Evolutionary conservation across 2,329 filamentous ascomycete genomes (phyloP), one percentile per base, ranked within the genome.

Genomic region (Diaporthe helianthi): DNA sequence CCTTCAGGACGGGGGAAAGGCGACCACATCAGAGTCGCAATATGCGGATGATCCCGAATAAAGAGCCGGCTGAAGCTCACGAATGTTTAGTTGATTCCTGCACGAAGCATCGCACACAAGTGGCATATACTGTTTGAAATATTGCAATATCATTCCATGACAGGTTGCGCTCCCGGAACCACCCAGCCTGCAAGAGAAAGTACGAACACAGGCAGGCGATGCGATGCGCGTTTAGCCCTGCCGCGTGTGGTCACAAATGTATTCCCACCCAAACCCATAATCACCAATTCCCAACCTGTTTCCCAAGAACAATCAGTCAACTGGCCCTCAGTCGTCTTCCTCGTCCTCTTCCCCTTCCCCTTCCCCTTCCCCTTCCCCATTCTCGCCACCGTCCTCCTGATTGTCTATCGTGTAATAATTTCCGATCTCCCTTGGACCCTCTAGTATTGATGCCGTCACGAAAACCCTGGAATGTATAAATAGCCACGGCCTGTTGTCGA

Each of bases 1-100:
- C 73, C 86, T 97, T 71, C 90, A 93, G 78, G 70, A 74, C 64
- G 71, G 76, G 69, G 72, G 64, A 9, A 68, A 69, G 12, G 67
- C 71, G 10, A 69, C 71, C 31, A 69, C 70, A 8, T 64, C 67
- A 17, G 70, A 73, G 55, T 66, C 69, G 7, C 68, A 72, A 31
- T 68, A 64, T 55, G 71, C 71, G 46, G 70, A 70, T 65, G 71
- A 73, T 41, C 71, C 71, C 4, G 68, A 73, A 47, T 73, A 60
- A 38, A 31, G 24, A 29, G n/a, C 31, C 24, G 22, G 19, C 13
- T 31, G n/a, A 44, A 17, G 12, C 9, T 36, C 2, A 46, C 41
- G 9, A 44, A 24, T 8, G 8, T 31, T 31, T 36, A 8, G 29
- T 49, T 7, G 26, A 10, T n/a, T 12, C 9, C 33, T 36, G 19